Evolutionary conservation across 2,329 filamentous ascomycete species (phyloP), one percentile per base, ranked within the genome.

Genomic region (Hypoxylon sp.): DNA sequence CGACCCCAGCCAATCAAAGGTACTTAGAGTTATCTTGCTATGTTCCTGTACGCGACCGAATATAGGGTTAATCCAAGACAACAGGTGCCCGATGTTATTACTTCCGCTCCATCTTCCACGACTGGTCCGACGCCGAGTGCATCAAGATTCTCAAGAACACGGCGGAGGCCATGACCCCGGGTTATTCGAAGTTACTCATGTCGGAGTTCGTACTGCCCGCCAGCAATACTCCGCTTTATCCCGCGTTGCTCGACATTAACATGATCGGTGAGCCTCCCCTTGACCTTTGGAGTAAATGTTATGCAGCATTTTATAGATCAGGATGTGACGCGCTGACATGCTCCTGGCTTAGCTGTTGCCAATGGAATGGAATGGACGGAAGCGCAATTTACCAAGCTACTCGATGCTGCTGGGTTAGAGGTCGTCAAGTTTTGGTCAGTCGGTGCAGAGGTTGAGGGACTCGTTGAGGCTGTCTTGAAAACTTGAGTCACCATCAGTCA

Each of bases 341-440:
- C 20, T 16, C 21, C 25, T 32, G 13, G 29, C 16, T 31, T 17
- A 59, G 51, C 51, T 8, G 56, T 67, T 4, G 60, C 71, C 35
- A 66, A 66, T 2, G 67, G 68, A 1, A 62, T 64, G 42, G 73
- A 77, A 57, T 63, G 73, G 15, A 75, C 69, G 1, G 69, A 73
- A 51, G 58, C 43, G n/a, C 67, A 75, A 37, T 77, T 71, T 69
- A 61, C 56, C 20, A 44, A 53, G 11, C 30, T 75, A 45, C 35
- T 72, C 1, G 64, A 67, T 19, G 60, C 60, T 4, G 64, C 61
- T 4, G 71, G 73, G 1, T 49, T 75, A 21, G 67, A 34, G 30
- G 16, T 34, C 2, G 30, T 20, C 6, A 34, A 34, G 6, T 19
- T 34, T n/a, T 34, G 15, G 30, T 34, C 30, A 7, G 5, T 34